Percentiles rank a stretch among this genome's conserved stretches.
phyloP scores from a whole-genome alignment of 2,329 filamentous ascomycete genomes.

The Neonectria sp. region DNA sequence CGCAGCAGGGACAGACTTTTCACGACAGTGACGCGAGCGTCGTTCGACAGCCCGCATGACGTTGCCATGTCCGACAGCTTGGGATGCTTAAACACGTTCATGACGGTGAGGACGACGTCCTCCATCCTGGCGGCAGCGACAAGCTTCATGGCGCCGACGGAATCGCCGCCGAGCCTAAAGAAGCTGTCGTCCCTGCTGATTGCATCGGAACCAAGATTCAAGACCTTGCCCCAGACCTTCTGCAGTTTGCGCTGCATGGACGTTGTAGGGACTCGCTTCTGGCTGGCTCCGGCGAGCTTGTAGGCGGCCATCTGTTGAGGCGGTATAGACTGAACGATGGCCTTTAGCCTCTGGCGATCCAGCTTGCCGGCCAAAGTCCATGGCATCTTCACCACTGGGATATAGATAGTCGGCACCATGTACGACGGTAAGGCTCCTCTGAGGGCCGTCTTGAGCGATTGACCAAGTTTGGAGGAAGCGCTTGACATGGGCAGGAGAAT shows the following conservation, averaged over 20 bases:
- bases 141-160: slow-evolving; percentile 46
- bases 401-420: slow-evolving; percentile 60
- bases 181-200: slow-evolving; percentile 54
- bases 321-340: slow-evolving; percentile 27
- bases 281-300: slow-evolving; percentile 32
- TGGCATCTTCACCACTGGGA: slow-evolving; percentile 59
- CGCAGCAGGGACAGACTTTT: slow-evolving; percentile 25
- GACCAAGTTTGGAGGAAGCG: slow-evolving; percentile 1
- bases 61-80: slow-evolving; percentile 29
- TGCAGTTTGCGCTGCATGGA: slow-evolving; percentile 54
- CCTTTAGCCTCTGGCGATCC: slow-evolving; percentile 57
- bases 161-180: slow-evolving; percentile 60
- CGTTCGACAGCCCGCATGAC: slow-evolving; percentile 5
- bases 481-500: slow-evolving; percentile 31
- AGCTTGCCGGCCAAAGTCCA: slow-evolving; percentile 60
- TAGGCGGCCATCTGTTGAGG: slow-evolving; percentile 28
- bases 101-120: slow-evolving; percentile 31
- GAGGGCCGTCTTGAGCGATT: slow-evolving; percentile 33
- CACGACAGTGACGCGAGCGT: neutral
- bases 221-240: slow-evolving; percentile 28
- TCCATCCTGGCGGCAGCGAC: slow-evolving; percentile 36
- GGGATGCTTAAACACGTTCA: slow-evolving; percentile 32
- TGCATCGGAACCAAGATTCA: neutral
- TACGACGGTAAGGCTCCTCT: slow-evolving; percentile 44
- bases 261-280: slow-evolving; percentile 52